Evolutionary conservation across 441 rosid species (phyloP).

Genomic region (Daphne laureola): DNA sequence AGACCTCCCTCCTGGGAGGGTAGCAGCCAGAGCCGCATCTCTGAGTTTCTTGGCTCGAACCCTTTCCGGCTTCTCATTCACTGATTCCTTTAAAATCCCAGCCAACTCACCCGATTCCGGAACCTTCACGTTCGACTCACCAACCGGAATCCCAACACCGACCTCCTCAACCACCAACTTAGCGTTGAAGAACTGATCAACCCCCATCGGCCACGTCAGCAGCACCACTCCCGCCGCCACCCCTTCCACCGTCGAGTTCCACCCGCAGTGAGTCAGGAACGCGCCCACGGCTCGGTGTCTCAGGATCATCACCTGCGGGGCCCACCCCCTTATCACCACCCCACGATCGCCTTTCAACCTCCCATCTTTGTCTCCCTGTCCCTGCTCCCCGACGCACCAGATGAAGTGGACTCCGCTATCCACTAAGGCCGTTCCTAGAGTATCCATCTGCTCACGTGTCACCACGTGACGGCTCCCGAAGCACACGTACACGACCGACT

Average conservation of each 20-base stretch:
- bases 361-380: slow-evolving; percentile 3
- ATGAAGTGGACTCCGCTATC: slow-evolving; percentile 36
- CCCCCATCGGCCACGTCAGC: slow-evolving; percentile 51
- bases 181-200: slow-evolving; percentile 43
- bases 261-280: slow-evolving; percentile 45
- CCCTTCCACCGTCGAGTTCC: slow-evolving; percentile 52
- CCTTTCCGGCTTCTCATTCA: slow-evolving; percentile 5
- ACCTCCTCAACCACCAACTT: slow-evolving; percentile 37
- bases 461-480: slow-evolving; percentile 42
- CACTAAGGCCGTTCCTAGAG: slow-evolving; percentile 35
- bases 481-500: slow-evolving; percentile 37
- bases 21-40: slow-evolving; percentile 7
- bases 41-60: slow-evolving; percentile 11
- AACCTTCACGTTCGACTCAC: slow-evolving; percentile 33
- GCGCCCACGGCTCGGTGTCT: slow-evolving; percentile 33
- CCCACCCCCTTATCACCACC: slow-evolving; percentile 40
- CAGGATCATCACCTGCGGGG: slow-evolving; percentile 36
- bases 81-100: slow-evolving; percentile 16
- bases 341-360: slow-evolving; percentile 32
- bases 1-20: slow-evolving; percentile 18
- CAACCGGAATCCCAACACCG: slow-evolving; percentile 31
- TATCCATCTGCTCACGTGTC: slow-evolving; percentile 26
- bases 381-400: slow-evolving; percentile 23
- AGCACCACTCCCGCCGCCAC: slow-evolving; percentile 29
- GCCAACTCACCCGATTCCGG: slow-evolving; percentile 34